Base-by-base conservation (phyloP, 2,329 filamentous ascomycete species). In the Cordyceps tenuipes region DNA sequence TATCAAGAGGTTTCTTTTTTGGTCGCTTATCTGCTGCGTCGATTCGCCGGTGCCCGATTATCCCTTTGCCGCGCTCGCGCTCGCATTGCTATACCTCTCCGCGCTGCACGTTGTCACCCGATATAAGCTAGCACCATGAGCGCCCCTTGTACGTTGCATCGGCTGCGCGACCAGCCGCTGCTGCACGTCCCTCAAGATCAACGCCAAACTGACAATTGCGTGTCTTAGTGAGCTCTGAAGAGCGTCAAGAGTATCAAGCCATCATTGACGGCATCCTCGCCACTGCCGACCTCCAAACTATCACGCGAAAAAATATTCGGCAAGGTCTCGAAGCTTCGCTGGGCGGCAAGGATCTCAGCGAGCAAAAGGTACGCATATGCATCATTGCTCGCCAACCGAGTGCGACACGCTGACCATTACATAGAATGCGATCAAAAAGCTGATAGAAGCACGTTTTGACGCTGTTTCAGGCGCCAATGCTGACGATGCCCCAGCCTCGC, bases 391-490 rank as follows among this genome's bases (percentile, higher is more conserved):
- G 34, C 6, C 43, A 41, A 15, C 61, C 54, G 31, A 29, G 41
- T 36, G 3, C 39, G 17, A 3, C 12, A 15, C 9, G 29, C 57
- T 59, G 19, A 59, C 47, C 7, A 15, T 29, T 39, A 7, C 44
- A 31, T 63, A 90, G 88, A 77, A 80, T 69, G 83, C 84, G 15
- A 87, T 91, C 72, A 90, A 90, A 70, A 77, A 77, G 56, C 77
- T 91, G 53, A 91, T 91, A 59, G 86, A 88, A 74, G 80, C 83
- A 65, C 85, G 88, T 19, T 91, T 91, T 71, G 88, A 91, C 68
- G 82, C 86, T 60, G 82, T 87, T 66, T 83, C 82, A 54, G 79
- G 80, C 31, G 65, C 69, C 57, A 66, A 73, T 67, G 81, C 85
- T 63, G 77, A 80, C 79, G 61, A 67, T 65, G 54, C 78, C 65